phyloP scores from a whole-genome alignment of 768 basidiomycete genomes.

The Dioszegia hungarica region DNA sequence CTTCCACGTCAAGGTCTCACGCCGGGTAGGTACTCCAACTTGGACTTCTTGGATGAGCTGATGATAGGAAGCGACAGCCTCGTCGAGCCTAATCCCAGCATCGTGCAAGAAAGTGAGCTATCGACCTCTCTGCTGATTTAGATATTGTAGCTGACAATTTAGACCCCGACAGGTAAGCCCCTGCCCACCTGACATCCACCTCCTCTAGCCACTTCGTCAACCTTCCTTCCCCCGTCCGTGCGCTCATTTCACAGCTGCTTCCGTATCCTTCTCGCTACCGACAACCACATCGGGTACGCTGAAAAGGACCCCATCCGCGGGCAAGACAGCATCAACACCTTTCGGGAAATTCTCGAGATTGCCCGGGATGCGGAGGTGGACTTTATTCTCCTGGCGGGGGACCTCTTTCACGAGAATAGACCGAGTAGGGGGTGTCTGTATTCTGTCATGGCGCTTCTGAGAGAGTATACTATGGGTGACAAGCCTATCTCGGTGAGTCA shows the following conservation, averaged over 20 bases:
- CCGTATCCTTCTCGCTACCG: constrained; percentile 80
- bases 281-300: constrained; percentile 91
- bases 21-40: too few species aligned
- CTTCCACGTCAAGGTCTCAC: too few species aligned
- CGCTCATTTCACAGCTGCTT: constrained; percentile 41
- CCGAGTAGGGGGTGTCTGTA: constrained; percentile 86
- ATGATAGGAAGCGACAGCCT: constrained; percentile 4
- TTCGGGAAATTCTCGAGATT: constrained; percentile 85
- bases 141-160: background rate
- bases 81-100: constrained; percentile 24
- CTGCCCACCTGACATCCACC: too few species aligned
- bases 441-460: constrained; percentile 77
- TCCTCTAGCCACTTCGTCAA: background rate
- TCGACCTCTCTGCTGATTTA: background rate
- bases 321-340: constrained; percentile 91
- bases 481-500: constrained; percentile 62
- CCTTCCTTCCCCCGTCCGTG: background rate
- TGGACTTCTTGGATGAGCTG: background rate
- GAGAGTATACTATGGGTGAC: constrained; percentile 85
- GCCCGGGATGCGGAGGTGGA: constrained; percentile 80
- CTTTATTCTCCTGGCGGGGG: constrained; percentile 89
- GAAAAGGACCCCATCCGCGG: constrained; percentile 93
- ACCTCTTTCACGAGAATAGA: constrained; percentile 96
- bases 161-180: constrained; percentile 40
- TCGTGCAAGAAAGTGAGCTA: constrained; percentile 26